phyloP scores from a whole-genome alignment of 2,329 filamentous ascomycete genomes.

The Sordariomycetes sp. region DNA sequence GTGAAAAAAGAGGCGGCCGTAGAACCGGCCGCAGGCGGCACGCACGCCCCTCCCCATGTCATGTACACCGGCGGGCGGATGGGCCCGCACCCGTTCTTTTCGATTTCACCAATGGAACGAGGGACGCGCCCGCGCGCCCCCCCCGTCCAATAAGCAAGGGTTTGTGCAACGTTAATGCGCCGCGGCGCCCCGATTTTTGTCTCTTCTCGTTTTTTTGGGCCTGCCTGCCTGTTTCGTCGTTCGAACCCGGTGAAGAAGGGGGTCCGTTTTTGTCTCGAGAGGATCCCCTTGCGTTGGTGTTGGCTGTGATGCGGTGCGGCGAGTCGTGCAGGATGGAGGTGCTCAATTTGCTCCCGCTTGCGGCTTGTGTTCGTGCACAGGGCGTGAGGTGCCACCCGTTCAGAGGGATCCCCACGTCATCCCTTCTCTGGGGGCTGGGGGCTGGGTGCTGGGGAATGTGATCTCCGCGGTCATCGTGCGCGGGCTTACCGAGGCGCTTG shows the following conservation, averaged over 20 bases:
- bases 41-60: neutral
- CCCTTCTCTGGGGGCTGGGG: neutral
- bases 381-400: neutral
- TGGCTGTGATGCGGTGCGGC: neutral
- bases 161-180: neutral
- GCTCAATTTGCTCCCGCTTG: neutral
- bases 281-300: neutral
- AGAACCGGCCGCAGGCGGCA: too few relatives aligned
- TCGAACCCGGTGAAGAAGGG: too few relatives aligned
- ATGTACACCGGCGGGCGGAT: constrained; percentile 1
- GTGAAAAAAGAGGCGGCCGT: too few relatives aligned
- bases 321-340: neutral
- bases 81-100: constrained; percentile 1
- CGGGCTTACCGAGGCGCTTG: too few relatives aligned
- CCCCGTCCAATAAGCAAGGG: neutral
- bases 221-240: neutral
- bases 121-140: too few relatives aligned
- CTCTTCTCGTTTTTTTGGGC: neutral
- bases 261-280: too few relatives aligned
- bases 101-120: constrained; percentile 1
- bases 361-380: neutral
- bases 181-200: neutral
- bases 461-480: too few relatives aligned
- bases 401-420: neutral
- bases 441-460: too few relatives aligned